Evolutionary conservation across 2,329 filamentous ascomycete genomes (phyloP).

Genomic region (Arthrobotrys conoides): DNA sequence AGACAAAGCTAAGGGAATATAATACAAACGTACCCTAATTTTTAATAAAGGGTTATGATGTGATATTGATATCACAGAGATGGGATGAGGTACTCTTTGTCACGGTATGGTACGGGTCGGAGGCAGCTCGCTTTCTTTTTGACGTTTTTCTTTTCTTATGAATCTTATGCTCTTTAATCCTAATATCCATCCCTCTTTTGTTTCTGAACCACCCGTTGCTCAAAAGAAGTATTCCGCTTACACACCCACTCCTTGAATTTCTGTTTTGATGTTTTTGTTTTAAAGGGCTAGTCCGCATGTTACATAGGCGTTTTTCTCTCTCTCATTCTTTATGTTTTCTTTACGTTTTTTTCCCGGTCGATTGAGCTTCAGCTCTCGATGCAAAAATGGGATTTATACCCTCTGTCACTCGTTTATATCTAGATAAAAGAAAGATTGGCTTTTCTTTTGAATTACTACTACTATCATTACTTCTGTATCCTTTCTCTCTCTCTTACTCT

Average conservation of each 20-base stretch:
- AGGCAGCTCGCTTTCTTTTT: conserved; percentile 27
- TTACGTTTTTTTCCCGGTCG: conserved; percentile 12
- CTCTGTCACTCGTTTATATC: conserved; percentile 27
- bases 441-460: not conserved
- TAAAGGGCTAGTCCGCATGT: conserved; percentile 51
- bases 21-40: conserved; percentile 11
- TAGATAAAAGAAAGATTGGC: conserved; percentile 36
- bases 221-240: conserved; percentile 34
- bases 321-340: conserved; percentile 25
- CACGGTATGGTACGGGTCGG: conserved; percentile 46
- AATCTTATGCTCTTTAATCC: conserved; percentile 41
- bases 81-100: conserved; percentile 31
- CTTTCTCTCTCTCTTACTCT: not conserved
- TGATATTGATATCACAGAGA: conserved; percentile 35
- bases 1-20: conserved; percentile 69
- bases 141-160: conserved; percentile 24
- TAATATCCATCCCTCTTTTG: conserved; percentile 23
- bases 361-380: conserved; percentile 30
- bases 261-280: conserved; percentile 36
- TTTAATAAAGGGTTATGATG: conserved; percentile 8
- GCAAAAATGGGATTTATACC: conserved; percentile 6
- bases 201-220: conserved; percentile 4
- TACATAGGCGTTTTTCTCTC: conserved; percentile 47
- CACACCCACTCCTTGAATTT: conserved; percentile 9
- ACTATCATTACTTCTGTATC: conserved; percentile 23